A percentile compares a stretch with the other conserved stretches of the same genome.
Evolutionary conservation across 208 protist species (phyloP).

Genomic region (Leishmania amazonensis): DNA sequence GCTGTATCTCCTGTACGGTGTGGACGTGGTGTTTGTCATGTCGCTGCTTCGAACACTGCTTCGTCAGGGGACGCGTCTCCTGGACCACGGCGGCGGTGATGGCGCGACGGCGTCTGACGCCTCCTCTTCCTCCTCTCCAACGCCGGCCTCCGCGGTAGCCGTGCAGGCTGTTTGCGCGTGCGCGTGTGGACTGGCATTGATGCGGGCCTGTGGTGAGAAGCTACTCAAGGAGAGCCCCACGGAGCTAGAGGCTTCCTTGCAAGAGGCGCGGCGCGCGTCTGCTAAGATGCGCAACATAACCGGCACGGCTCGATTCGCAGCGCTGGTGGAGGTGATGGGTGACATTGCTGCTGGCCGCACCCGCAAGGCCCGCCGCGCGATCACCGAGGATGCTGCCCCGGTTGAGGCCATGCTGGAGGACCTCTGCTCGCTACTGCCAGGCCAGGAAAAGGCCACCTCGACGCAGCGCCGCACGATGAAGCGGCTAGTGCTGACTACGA

Average conservation of each 20-base stretch:
- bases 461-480: conserved; percentile 47
- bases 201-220: conserved; percentile 83
- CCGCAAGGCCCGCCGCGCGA: conserved; percentile 43
- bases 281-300: conserved; percentile 29
- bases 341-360: conserved; percentile 65
- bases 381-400: conserved; percentile 50
- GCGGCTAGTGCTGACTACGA: conserved; percentile 67
- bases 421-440: conserved; percentile 54
- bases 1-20: conserved; percentile 73
- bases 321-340: conserved; percentile 68
- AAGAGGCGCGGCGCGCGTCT: conserved; percentile 39
- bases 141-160: conserved; percentile 7
- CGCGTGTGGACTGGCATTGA: conserved; percentile 58
- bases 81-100: conserved; percentile 1
- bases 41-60: conserved; percentile 60
- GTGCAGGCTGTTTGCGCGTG: conserved; percentile 45
- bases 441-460: conserved; percentile 18
- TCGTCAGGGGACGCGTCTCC: conserved; percentile 20
- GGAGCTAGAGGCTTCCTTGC: conserved; percentile 58
- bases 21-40: conserved; percentile 61
- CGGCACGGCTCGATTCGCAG: conserved; percentile 47
- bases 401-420: conserved; percentile 60
- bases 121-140: conserved; percentile 1
- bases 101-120: neutral
- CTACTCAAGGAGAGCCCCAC: conserved; percentile 73